phyloP scores from a whole-genome alignment of 306 rosid genomes.

The Coriaria nepalensis region DNA sequence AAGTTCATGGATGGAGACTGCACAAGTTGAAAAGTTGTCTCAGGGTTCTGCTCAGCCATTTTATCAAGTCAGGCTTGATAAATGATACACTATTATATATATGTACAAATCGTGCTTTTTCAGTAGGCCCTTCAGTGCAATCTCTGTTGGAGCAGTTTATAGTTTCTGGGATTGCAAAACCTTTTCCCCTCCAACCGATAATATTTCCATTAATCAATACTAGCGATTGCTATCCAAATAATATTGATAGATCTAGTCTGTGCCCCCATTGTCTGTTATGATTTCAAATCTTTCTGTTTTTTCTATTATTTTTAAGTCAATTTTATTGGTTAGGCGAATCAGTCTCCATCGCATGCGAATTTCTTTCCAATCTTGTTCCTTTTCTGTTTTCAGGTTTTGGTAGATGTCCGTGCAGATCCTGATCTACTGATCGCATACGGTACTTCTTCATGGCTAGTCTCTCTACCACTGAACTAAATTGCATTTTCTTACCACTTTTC shows the following conservation, averaged over 20 bases:
- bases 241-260: too few relatives aligned
- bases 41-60: slow-evolving; percentile 78
- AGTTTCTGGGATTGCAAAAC: too few relatives aligned
- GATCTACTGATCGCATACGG: slow-evolving; percentile 82
- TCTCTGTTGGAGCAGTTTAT: too few relatives aligned
- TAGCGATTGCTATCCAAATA: too few relatives aligned
- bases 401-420: slow-evolving; percentile 72
- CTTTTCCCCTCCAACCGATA: too few relatives aligned
- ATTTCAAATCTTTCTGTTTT: too few relatives aligned
- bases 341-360: slow-evolving; percentile 3
- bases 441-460: slow-evolving; percentile 17
- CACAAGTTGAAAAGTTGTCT: slow-evolving; percentile 59
- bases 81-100: background rate
- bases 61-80: slow-evolving; percentile 52
- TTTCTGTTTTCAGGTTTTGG: slow-evolving; percentile 51
- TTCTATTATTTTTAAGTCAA: background rate
- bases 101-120: background rate
- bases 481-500: too few relatives aligned
- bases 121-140: too few relatives aligned
- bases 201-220: too few relatives aligned
- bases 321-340: slow-evolving; percentile 1
- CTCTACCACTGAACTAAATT: too few relatives aligned
- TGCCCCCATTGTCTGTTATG: too few relatives aligned
- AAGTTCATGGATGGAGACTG: slow-evolving; percentile 84
- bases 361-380: slow-evolving; percentile 6